These are phyloP conservation scores for Euphorbia celastroides DNA, from an alignment of 441 rosid species.

Conservation along the genomic window DNA sequence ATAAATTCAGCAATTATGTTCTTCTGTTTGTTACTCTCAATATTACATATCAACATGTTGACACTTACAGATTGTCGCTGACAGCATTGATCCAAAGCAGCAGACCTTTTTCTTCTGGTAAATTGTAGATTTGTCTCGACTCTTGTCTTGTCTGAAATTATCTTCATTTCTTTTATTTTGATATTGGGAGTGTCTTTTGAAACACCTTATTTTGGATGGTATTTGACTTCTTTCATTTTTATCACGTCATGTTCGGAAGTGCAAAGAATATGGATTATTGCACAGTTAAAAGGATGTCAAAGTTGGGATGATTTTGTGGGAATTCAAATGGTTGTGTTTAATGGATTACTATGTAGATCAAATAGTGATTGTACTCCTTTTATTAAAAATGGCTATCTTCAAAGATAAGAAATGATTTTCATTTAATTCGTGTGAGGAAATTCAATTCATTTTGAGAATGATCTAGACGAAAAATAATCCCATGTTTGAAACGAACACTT, in stretches of 20 bases:
- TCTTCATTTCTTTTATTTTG: conserved; percentile 11
- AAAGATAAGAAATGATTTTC: neutral
- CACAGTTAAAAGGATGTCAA: neutral
- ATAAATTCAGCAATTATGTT: neutral
- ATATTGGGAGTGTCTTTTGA: neutral
- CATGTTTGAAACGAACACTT: neutral
- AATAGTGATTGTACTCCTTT: too few relatives aligned
- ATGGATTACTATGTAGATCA: neutral
- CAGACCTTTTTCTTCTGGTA: conserved; percentile 85
- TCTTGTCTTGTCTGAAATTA: conserved; percentile 16
- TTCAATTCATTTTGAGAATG: neutral
- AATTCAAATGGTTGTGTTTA: neutral
- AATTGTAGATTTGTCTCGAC: conserved; percentile 24
- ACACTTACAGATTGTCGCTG: conserved; percentile 62
- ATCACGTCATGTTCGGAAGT: too few relatives aligned
- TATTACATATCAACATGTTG: conserved; percentile 19
- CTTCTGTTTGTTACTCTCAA: conserved; percentile 5
- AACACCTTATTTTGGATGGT: neutral
- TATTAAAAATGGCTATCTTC: neutral
- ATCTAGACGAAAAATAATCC: neutral
- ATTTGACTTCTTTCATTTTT: neutral
- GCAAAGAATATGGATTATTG: neutral
- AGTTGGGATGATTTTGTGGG: neutral
- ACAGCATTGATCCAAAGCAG: conserved; percentile 82
- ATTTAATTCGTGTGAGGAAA: too few relatives aligned